These are phyloP conservation scores for Podospora australis DNA, from an alignment of 495 filamentous ascomycete genomes.

Conservation along the genomic window DNA sequence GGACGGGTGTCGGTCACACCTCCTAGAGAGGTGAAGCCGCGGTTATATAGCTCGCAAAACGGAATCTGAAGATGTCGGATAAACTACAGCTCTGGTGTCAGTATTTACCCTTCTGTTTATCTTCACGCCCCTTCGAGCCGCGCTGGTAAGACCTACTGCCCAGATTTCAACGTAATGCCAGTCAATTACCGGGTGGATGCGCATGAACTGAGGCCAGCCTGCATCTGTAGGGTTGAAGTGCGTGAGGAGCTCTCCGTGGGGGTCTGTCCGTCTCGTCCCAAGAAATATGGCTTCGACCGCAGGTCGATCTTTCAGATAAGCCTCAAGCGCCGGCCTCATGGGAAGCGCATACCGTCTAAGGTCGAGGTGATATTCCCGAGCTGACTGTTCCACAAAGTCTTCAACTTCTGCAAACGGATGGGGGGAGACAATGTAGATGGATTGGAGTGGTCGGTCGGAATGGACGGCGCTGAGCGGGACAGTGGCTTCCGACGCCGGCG, in stretches of 20 bases:
- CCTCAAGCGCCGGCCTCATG: slow-evolving; percentile 71
- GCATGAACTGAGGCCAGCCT: slow-evolving; percentile 89
- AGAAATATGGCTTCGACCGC: slow-evolving; percentile 80
- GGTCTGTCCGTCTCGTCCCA: slow-evolving; percentile 86
- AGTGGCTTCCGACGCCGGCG: slow-evolving; percentile 23
- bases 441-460: slow-evolving; percentile 44
- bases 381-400: slow-evolving; percentile 64
- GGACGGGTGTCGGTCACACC: slow-evolving; percentile 85
- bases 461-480: slow-evolving; percentile 3
- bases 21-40: slow-evolving; percentile 61
- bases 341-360: slow-evolving; percentile 70
- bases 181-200: slow-evolving; percentile 90
- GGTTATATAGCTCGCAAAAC: slow-evolving; percentile 83
- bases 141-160: slow-evolving; percentile 47
- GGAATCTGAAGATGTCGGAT: slow-evolving; percentile 69
- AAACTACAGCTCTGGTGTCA: slow-evolving; percentile 47
- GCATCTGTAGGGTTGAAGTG: slow-evolving; percentile 82
- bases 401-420: slow-evolving; percentile 83
- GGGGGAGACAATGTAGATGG: slow-evolving; percentile 79
- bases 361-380: slow-evolving; percentile 62
- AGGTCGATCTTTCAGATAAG: slow-evolving; percentile 60
- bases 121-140: too few relatives aligned
- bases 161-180: slow-evolving; percentile 97
- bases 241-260: slow-evolving; percentile 69
- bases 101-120: background rate